Percentiles rank a stretch among this genome's conserved stretches.
These are phyloP conservation scores for Citrus mangshanensis DNA, from an alignment of 345 rosid species.

Conservation along the genomic window DNA sequence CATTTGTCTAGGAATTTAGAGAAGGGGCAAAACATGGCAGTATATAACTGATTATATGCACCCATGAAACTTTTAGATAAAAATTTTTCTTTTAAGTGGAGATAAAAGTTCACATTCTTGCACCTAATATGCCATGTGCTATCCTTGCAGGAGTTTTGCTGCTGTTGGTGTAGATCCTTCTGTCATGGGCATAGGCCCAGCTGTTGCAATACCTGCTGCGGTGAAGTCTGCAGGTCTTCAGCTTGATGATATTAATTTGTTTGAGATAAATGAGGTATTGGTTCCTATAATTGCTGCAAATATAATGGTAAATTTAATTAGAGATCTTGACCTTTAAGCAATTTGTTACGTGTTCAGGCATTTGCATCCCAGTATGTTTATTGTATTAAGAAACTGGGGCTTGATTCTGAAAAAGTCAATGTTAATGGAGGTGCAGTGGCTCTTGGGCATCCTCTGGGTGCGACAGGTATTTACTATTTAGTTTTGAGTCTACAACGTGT, in stretches of 20 bases:
- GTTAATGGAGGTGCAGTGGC: constrained; percentile 98
- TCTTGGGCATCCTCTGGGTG: constrained; percentile 94
- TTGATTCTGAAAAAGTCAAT: constrained; percentile 69
- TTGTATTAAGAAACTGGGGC: constrained; percentile 71
- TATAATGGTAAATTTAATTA: neutral
- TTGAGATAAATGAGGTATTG: constrained; percentile 89
- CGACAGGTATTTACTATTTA: constrained; percentile 55
- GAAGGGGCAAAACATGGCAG: neutral
- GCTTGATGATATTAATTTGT: constrained; percentile 64
- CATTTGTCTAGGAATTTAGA: neutral
- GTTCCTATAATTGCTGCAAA: neutral
- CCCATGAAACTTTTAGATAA: neutral
- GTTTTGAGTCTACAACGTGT: neutral
- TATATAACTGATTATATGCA: neutral
- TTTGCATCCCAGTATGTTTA: constrained; percentile 95
- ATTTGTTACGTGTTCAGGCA: constrained; percentile 48
- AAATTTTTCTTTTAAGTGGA: neutral
- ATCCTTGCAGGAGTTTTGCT: constrained; percentile 74
- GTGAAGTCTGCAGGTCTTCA: constrained; percentile 74
- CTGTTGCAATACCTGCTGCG: constrained; percentile 91
- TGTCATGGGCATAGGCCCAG: constrained; percentile 96
- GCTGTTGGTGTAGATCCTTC: constrained; percentile 96
- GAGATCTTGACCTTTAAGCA: neutral
- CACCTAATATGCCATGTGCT: constrained; percentile 1
- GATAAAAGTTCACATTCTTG: neutral